Evolutionary conservation across 768 basidiomycete genomes (phyloP), one percentile per base, ranked within the genome.

Genomic region (Pulveroboletus sp.): DNA sequence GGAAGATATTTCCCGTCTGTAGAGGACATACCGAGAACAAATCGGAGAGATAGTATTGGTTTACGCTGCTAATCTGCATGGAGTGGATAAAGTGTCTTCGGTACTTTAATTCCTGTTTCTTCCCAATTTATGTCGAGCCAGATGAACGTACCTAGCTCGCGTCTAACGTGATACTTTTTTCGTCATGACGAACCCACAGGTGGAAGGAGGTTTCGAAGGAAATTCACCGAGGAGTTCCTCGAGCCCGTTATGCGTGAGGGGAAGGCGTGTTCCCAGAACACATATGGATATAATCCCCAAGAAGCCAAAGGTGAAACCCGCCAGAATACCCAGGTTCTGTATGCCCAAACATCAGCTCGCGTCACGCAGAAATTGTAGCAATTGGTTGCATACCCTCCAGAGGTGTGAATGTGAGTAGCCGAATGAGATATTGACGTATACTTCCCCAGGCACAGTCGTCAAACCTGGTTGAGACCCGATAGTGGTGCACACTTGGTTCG

Each of bases 41-140:
- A 64, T 84, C 77, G 20, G 82, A 83, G 53, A 86, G 76, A 46
- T 71, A 51, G 61, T 81, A 78, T 47, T 74, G 72, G 29, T 51
- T 24, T 14, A 20, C n/a, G 27, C 35, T 25, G 27, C 11, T 23
- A 13, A 25, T 41, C 17, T 14, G 48, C 50, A 48, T 47, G 25
- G 43, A 41, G 36, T 36, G 31, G 47, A 29, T 29, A 21, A 29
- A 19, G 40, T 27, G 31, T 40, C 36, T 31, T 39, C 11, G 8
- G 34, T 5, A 1, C 17, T 21, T 13, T 33, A 41, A 35, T 35
- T 47, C 45, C 33, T 33, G 19, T 31, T n/a, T 12, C 21, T 41
- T 20, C 33, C n/a, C 32, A 24, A 54, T 55, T 48, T 47, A 49
- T 49, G 47, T 42, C 36, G 29, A 27, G 32, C 19, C 25, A 45